Percentiles rank a stretch among this genome's conserved stretches.
phyloP scores from a whole-genome alignment of 2,329 filamentous ascomycete species.

The Macrophomina phaseolina region DNA sequence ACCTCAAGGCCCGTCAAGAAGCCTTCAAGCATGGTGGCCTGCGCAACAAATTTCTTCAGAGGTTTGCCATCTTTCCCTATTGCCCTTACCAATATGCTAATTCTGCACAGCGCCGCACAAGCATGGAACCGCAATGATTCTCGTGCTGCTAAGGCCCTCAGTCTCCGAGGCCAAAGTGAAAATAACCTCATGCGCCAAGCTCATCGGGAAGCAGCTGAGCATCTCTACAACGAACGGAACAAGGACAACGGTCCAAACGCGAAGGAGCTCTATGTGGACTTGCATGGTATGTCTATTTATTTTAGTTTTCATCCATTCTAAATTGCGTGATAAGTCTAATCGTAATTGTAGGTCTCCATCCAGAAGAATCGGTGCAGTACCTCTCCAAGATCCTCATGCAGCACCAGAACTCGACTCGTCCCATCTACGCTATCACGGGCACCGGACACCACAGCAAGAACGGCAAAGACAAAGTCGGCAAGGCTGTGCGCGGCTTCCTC shows the following conservation, averaged over 20 bases:
- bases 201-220: constrained; percentile 88
- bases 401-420: constrained; percentile 72
- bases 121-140: constrained; percentile 99
- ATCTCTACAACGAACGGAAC: constrained; percentile 93
- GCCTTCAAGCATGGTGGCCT: constrained; percentile 97
- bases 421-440: constrained; percentile 94
- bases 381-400: constrained; percentile 86
- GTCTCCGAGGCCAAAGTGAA: constrained; percentile 91
- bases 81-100: not conserved
- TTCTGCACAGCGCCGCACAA: constrained; percentile 76
- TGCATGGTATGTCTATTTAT: constrained; percentile 67
- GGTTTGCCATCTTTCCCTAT: constrained; percentile 56
- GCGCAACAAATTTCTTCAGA: constrained; percentile 95
- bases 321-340: not conserved
- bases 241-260: constrained; percentile 62
- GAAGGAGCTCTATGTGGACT: constrained; percentile 88
- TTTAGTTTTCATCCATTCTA: not conserved
- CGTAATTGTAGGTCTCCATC: constrained; percentile 72
- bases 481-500: constrained; percentile 86
- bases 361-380: constrained; percentile 95
- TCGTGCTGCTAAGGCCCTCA: constrained; percentile 91
- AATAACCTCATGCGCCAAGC: constrained; percentile 98
- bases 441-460: constrained; percentile 98
- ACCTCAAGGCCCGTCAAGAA: constrained; percentile 92
- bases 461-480: constrained; percentile 97